Evolutionary conservation across 2,329 filamentous ascomycete genomes (phyloP).

Genomic region (Phyllosticta capitalensis): DNA sequence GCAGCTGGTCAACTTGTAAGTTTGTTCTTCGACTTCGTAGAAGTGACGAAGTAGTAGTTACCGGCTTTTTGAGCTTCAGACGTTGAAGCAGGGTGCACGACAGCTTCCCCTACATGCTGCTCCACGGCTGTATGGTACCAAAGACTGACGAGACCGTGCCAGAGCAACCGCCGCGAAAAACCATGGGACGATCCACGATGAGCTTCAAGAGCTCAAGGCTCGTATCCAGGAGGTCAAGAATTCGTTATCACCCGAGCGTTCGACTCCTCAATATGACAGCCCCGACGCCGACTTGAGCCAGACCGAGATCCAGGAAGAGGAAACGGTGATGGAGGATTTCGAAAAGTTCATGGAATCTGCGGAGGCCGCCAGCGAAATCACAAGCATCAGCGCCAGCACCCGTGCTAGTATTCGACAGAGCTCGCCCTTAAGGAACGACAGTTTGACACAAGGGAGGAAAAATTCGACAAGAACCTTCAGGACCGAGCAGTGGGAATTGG

Average conservation of each 20-base stretch:
- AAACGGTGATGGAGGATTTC: background rate
- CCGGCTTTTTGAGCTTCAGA: background rate
- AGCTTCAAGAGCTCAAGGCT: background rate
- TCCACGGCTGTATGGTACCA: background rate
- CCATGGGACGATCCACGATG: background rate
- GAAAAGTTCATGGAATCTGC: conserved; percentile 5
- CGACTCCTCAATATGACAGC: background rate
- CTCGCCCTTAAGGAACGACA: background rate
- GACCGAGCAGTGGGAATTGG: background rate
- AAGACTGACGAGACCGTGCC: background rate
- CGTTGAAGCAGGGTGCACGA: too few species aligned
- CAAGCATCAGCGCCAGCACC: background rate
- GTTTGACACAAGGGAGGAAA: background rate
- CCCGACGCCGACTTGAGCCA: background rate
- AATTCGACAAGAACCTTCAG: background rate
- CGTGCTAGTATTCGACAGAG: background rate
- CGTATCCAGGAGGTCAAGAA: conserved; percentile 4
- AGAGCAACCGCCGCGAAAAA: conserved; percentile 4
- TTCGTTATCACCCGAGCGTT: background rate
- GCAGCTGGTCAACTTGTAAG: conserved; percentile 3
- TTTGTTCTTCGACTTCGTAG: background rate
- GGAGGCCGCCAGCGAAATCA: background rate
- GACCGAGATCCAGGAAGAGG: background rate
- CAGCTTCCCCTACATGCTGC: background rate
- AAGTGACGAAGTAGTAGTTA: background rate